phyloP scores from a whole-genome alignment of 495 filamentous ascomycete species.

The Daldinia grandis region DNA sequence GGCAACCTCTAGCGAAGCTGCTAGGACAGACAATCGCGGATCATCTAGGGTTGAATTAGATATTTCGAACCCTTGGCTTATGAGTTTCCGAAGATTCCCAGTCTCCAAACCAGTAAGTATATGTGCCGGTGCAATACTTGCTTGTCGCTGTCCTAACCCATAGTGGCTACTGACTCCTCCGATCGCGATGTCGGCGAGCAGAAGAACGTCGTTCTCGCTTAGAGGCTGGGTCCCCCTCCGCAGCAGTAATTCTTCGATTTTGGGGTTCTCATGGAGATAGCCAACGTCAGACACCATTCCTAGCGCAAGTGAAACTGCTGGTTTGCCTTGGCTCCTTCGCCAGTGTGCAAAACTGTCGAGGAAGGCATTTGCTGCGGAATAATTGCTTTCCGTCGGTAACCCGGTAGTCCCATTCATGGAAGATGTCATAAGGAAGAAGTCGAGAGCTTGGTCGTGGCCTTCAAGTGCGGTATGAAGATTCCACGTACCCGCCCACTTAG shows the following conservation, averaged over 20 bases:
- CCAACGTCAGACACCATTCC: conserved; percentile 44
- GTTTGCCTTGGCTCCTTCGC: conserved; percentile 26
- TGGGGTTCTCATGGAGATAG: conserved; percentile 45
- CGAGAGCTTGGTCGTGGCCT: conserved; percentile 43
- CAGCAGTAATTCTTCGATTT: conserved; percentile 40
- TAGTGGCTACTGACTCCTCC: not conserved
- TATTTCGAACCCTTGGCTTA: not conserved
- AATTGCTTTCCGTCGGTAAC: conserved; percentile 47
- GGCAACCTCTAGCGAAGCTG: not conserved
- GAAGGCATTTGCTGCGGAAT: not conserved
- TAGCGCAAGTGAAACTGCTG: conserved; percentile 28
- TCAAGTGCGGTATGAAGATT: conserved; percentile 44
- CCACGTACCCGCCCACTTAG: conserved; percentile 55
- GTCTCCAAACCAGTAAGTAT: not conserved
- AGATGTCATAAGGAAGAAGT: conserved; percentile 51
- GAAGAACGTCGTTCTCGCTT: not conserved
- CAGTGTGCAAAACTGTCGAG: not conserved
- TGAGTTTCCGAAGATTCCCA: not conserved
- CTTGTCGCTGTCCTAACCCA: not conserved
- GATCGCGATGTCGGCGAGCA: not conserved
- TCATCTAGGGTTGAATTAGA: not conserved
- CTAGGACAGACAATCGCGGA: not conserved
- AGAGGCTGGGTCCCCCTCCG: conserved; percentile 42
- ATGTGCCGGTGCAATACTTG: not conserved
- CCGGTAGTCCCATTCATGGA: conserved; percentile 47